Percentiles rank a stretch among this genome's conserved stretches.
phyloP scores from a whole-genome alignment of 345 rosid species.

The Eucalyptus erythrocorys region DNA sequence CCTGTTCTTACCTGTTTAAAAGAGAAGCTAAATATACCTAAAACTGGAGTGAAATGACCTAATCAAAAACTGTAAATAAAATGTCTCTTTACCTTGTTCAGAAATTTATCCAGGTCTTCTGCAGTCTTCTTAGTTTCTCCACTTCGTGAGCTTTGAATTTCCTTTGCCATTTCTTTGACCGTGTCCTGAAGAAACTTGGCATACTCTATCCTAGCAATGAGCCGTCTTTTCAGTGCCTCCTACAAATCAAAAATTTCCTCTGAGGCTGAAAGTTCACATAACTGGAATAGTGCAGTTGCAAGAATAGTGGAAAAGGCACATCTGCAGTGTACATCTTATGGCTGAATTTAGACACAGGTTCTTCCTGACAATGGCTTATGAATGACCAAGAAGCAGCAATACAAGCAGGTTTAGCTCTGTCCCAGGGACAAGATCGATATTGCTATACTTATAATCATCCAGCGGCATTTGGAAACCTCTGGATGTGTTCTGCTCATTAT shows the following conservation, averaged over 20 bases:
- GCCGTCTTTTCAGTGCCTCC: conserved; percentile 82
- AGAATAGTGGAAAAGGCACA: not conserved
- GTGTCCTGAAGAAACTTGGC: conserved; percentile 98
- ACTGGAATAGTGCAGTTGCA: not conserved
- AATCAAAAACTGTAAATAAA: not conserved
- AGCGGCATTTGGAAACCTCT: not conserved
- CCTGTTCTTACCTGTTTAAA: conserved; percentile 81
- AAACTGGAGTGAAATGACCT: not conserved
- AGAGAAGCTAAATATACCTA: not conserved
- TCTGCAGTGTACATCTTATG: not conserved
- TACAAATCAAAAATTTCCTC: conserved; percentile 16
- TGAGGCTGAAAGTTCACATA: not conserved
- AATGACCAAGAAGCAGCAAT: not conserved
- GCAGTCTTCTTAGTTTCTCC: conserved; percentile 85
- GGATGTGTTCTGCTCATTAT: not conserved
- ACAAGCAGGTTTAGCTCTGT: not conserved
- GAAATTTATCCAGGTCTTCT: conserved; percentile 83
- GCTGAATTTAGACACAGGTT: not conserved
- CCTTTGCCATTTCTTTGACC: conserved; percentile 98
- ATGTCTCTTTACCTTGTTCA: conserved; percentile 53
- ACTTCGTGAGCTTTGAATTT: conserved; percentile 80
- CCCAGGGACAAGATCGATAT: not conserved
- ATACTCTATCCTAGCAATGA: conserved; percentile 89
- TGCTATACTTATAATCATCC: not conserved
- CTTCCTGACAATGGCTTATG: not conserved